Base-by-base conservation (phyloP, 2,329 filamentous ascomycete genomes). In the Trichoderma brevicompactum region DNA sequence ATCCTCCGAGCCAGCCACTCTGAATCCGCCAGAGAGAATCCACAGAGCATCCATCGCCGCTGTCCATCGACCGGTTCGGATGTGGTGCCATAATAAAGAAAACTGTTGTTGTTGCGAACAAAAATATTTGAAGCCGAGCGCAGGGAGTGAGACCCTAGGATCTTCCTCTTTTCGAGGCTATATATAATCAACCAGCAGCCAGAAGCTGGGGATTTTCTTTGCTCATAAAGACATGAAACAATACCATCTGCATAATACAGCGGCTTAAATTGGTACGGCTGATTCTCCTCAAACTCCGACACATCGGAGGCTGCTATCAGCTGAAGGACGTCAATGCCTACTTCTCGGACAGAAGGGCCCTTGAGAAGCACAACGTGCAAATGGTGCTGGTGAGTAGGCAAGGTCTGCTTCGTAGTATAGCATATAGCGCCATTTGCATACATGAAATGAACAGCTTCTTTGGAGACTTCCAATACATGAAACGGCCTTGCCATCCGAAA, bases 1-100 rank as follows among this genome's bases (percentile, higher is more conserved):
- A 89, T 72, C 46, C 79, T 80, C 10, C 77, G 69, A 0, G 77
- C 73, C 19, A 81, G 72, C 76, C 80, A 82, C n/a, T 72, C 72
- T 2, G 72, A 67, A 1, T 72, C 74, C 8, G 67, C 59, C 41
- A 90, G 74, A 67, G 84, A 73, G 67, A 84, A 84, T 2, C 84
- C 83, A 36, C 80, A 77, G 38, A 92, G 77, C 0, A 82, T 76
- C 91, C 91, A 93, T 72, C 87, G 84, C 38, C 81, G 82, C 68
- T 84, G 81, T 0, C 84, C 86, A 69, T 87, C 82, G 2, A 78
- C 74, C 3, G 78, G 72, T 7, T 82, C 81, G 0, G 84, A 87
- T 73, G 88, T 85, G 0, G 87, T 89, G 5, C 89, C 90, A 69
- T 86, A 90, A 71, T 88, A 89, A 2, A 93, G 79, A 72, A 85